Percentiles rank a stretch among this genome's conserved stretches.
Evolutionary conservation across 2,329 filamentous ascomycete genomes (phyloP).

Genomic region (Teratosphaeria epicoccoides): DNA sequence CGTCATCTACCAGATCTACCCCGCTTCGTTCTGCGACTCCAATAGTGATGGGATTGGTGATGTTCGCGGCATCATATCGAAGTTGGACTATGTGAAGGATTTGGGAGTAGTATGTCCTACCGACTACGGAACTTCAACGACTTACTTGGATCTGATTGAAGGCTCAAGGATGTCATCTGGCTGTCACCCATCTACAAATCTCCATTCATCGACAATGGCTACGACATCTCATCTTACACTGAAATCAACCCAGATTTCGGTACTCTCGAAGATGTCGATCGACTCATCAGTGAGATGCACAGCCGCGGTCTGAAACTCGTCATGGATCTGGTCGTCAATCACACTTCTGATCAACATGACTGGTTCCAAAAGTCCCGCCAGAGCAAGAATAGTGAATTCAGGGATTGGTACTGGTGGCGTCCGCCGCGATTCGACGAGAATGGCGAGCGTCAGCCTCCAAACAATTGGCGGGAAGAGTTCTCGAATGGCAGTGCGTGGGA

Average conservation of each 20-base stretch:
- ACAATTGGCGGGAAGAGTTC: conserved; percentile 59
- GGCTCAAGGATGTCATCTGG: conserved; percentile 47
- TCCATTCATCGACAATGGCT: conserved; percentile 44
- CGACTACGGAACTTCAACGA: background rate
- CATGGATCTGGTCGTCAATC: conserved; percentile 26
- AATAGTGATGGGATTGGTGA: conserved; percentile 51
- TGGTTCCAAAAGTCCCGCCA: conserved; percentile 49
- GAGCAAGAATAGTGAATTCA: conserved; percentile 41
- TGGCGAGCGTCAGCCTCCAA: conserved; percentile 49
- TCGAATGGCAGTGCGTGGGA: conserved; percentile 40
- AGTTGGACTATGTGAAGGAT: conserved; percentile 52
- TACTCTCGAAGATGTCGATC: conserved; percentile 35
- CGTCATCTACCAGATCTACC: background rate
- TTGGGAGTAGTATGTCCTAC: conserved; percentile 40
- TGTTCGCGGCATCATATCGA: conserved; percentile 48
- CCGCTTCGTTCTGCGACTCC: conserved; percentile 26
- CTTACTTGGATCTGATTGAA: background rate
- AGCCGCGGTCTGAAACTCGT: conserved; percentile 38
- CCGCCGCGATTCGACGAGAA: conserved; percentile 38
- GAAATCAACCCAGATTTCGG: conserved; percentile 38
- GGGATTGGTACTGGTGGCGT: conserved; percentile 56
- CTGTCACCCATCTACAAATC: conserved; percentile 49
- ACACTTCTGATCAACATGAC: conserved; percentile 35
- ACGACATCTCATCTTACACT: conserved; percentile 39
- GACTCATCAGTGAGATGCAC: conserved; percentile 33